Evolutionary conservation across 148 eudicot genomes (phyloP).

Genomic region (Amaranthus cruentus): DNA sequence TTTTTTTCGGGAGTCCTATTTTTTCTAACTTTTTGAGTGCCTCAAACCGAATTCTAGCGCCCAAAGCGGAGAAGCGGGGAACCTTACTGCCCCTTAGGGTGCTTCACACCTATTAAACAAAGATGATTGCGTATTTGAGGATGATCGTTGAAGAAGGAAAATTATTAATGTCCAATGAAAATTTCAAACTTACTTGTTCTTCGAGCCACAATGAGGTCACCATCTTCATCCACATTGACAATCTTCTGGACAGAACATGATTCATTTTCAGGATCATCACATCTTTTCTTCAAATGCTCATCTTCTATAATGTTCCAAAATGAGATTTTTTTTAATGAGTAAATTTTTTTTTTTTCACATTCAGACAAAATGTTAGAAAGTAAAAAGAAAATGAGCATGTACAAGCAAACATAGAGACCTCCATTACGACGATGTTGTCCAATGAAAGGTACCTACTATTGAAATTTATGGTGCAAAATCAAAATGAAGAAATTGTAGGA

Average conservation of each 20-base stretch:
- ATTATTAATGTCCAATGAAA: background rate
- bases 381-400: background rate
- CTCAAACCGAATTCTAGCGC: too few species aligned
- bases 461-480: background rate
- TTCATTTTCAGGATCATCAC: conserved; percentile 18
- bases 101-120: too few species aligned
- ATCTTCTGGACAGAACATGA: conserved; percentile 16
- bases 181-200: conserved; percentile 41
- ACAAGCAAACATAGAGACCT: background rate
- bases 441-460: too few species aligned
- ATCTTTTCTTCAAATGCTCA: conserved; percentile 14
- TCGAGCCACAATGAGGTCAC: conserved; percentile 74
- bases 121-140: too few species aligned
- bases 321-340: background rate
- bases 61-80: too few species aligned
- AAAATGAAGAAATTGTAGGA: background rate
- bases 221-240: conserved; percentile 75
- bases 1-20: too few species aligned
- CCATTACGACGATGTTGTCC: background rate
- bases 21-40: too few species aligned
- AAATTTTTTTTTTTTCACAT: background rate
- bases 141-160: background rate
- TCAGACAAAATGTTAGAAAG: conserved; percentile 2
- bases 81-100: too few species aligned
- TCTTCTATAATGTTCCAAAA: conserved; percentile 20